These are phyloP conservation scores for Mycosphaerelloides madeirae DNA, from an alignment of 2,329 filamentous ascomycete species.

Conservation along the genomic window DNA sequence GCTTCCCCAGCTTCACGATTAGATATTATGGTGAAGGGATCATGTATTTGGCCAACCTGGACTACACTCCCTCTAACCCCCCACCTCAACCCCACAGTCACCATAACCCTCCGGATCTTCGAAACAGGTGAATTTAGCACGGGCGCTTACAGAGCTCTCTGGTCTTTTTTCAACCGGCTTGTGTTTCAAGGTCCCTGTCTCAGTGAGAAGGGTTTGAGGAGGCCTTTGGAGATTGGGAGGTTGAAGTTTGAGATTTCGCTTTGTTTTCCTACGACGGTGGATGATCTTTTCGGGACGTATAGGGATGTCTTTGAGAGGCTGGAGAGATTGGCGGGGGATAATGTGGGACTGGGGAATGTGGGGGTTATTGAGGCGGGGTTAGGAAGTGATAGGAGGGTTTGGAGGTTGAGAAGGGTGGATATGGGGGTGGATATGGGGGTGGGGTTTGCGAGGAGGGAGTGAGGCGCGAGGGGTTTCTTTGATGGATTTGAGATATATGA, in stretches of 20 bases:
- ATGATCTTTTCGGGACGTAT: conserved; percentile 16
- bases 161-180: conserved; percentile 12
- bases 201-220: conserved; percentile 1
- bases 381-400: conserved; percentile 11
- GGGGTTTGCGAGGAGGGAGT: conserved; percentile 8
- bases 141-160: conserved; percentile 14
- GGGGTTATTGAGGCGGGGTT: conserved; percentile 12
- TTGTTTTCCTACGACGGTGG: conserved; percentile 13
- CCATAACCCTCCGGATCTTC: conserved; percentile 11
- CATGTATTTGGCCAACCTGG: conserved; percentile 17
- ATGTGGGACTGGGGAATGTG: conserved; percentile 14
- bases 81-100: conserved; percentile 5
- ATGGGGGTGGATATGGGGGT: conserved; percentile 8
- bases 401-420: conserved; percentile 12
- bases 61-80: conserved; percentile 7
- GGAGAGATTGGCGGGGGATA: conserved; percentile 15
- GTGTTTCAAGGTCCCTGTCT: conserved; percentile 11
- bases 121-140: conserved; percentile 15
- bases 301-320: conserved; percentile 14
- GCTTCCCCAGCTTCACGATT: conserved; percentile 3
- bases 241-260: conserved; percentile 12
- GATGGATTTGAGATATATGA: too few relatives aligned
- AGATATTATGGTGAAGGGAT: conserved; percentile 15
- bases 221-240: conserved; percentile 6
- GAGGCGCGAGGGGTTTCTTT: too few relatives aligned